These are phyloP conservation scores for Rhodotorula babjevae DNA, from an alignment of 768 basidiomycete species.

Conservation along the genomic window DNA sequence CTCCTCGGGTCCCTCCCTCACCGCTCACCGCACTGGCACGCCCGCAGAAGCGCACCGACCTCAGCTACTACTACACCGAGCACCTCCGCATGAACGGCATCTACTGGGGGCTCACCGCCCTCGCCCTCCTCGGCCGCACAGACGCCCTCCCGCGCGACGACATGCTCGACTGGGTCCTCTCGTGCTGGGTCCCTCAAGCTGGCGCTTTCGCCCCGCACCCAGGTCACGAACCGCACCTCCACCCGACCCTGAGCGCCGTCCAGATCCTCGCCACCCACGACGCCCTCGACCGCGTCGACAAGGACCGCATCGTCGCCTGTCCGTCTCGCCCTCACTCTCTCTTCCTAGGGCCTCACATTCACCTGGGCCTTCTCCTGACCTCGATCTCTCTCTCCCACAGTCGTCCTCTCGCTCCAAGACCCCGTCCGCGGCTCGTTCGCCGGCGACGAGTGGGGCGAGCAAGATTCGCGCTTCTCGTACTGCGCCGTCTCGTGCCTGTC, in stretches of 20 bases:
- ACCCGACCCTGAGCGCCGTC: constrained; percentile 80
- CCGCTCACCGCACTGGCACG: too few species aligned
- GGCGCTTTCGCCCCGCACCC: constrained; percentile 91
- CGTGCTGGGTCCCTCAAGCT: constrained; percentile 68
- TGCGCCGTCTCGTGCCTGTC: constrained; percentile 79
- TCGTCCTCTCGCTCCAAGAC: constrained; percentile 70
- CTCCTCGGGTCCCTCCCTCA: background rate
- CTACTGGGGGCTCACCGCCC: constrained; percentile 91
- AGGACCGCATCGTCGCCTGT: constrained; percentile 71
- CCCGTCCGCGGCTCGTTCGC: constrained; percentile 81
- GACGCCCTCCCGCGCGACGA: constrained; percentile 77
- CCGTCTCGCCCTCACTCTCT: constrained; percentile 42
- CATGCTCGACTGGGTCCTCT: constrained; percentile 82
- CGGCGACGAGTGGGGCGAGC: constrained; percentile 86
- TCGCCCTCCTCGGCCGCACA: constrained; percentile 69
- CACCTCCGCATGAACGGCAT: constrained; percentile 93
- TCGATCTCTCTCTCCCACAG: constrained; percentile 50
- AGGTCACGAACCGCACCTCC: constrained; percentile 83
- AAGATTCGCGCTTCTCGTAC: constrained; percentile 84
- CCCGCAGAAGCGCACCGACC: constrained; percentile 27
- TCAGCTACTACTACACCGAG: constrained; percentile 69
- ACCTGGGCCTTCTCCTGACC: background rate
- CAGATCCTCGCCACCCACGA: constrained; percentile 85
- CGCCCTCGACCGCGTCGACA: constrained; percentile 66
- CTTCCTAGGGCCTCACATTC: background rate